Evolutionary conservation across 805 yeast species (phyloP).

Genomic region (Kazachstania martiniae): DNA sequence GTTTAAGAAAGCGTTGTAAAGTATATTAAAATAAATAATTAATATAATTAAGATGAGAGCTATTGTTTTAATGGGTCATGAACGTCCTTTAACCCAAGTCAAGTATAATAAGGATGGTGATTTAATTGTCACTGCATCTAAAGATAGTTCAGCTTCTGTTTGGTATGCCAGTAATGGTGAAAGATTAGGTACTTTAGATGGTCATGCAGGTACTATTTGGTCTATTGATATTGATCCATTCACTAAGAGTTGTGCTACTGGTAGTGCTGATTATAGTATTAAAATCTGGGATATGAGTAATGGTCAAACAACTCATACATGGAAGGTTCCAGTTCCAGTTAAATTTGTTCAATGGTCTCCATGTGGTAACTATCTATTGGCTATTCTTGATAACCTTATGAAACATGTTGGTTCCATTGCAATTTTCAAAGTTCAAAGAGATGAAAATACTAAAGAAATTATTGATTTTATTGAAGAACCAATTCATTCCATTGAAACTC

Average conservation of each 20-base stretch:
- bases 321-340: constrained; percentile 75
- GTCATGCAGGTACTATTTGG: constrained; percentile 92
- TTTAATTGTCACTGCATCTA: constrained; percentile 79
- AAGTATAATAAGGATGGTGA: constrained; percentile 95
- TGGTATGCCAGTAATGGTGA: constrained; percentile 97
- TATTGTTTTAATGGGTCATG: constrained; percentile 79
- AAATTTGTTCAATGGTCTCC: constrained; percentile 83
- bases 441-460: constrained; percentile 21
- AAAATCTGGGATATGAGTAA: constrained; percentile 75
- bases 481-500: constrained; percentile 46
- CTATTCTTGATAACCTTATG: constrained; percentile 87
- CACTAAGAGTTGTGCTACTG: constrained; percentile 68
- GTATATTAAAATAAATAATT: neutral
- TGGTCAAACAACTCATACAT: constrained; percentile 65
- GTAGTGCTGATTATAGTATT: constrained; percentile 80
- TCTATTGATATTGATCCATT: constrained; percentile 75
- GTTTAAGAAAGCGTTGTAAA: neutral
- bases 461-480: constrained; percentile 42
- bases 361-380: constrained; percentile 54
- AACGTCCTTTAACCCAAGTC: constrained; percentile 94
- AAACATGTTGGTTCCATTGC: constrained; percentile 71
- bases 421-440: constrained; percentile 50
- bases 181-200: constrained; percentile 82
- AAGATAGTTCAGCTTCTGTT: constrained; percentile 79
- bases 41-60: constrained; percentile 41